These are phyloP conservation scores for Naganishia antarctica DNA, from an alignment of 768 basidiomycete species.

Conservation along the genomic window DNA sequence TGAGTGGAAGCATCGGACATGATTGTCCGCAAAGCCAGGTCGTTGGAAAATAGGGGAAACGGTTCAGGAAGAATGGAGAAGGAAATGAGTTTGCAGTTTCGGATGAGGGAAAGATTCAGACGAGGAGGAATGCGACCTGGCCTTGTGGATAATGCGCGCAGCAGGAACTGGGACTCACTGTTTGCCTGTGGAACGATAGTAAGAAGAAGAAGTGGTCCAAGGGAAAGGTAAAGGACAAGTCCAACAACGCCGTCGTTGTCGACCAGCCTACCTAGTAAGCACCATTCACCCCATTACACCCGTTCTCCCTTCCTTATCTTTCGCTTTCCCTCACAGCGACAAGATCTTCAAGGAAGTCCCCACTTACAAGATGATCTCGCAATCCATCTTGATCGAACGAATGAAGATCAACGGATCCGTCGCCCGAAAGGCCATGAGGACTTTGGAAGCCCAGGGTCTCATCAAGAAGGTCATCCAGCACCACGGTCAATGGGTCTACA, in stretches of 20 bases:
- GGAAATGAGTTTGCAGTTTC: not conserved
- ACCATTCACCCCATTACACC: not conserved
- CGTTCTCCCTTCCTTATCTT: not conserved
- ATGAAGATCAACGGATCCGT: constrained; percentile 94
- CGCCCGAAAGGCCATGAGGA: constrained; percentile 82
- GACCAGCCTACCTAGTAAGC: constrained; percentile 74
- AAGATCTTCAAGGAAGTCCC: constrained; percentile 93
- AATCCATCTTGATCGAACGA: constrained; percentile 96
- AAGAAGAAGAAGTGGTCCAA: constrained; percentile 99
- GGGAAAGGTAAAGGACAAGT: constrained; percentile 99
- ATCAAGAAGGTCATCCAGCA: constrained; percentile 98
- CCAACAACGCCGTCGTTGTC: constrained; percentile 87
- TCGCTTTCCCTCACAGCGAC: constrained; percentile 41
- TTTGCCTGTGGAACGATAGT: constrained; percentile 27
- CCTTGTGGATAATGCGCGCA: not conserved
- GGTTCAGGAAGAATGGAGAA: not conserved
- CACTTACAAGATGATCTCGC: constrained; percentile 97
- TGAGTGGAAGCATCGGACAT: constrained; percentile 33
- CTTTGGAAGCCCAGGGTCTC: constrained; percentile 85
- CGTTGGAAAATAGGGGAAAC: not conserved
- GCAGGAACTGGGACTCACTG: not conserved
- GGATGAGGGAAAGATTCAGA: constrained; percentile 2
- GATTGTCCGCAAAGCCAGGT: not conserved
- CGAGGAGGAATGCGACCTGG: constrained; percentile 1
- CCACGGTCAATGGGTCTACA: constrained; percentile 90